These are phyloP conservation scores for Sugiyamaella mastotermitis DNA, from an alignment of 805 yeast genomes.

Conservation along the genomic window DNA sequence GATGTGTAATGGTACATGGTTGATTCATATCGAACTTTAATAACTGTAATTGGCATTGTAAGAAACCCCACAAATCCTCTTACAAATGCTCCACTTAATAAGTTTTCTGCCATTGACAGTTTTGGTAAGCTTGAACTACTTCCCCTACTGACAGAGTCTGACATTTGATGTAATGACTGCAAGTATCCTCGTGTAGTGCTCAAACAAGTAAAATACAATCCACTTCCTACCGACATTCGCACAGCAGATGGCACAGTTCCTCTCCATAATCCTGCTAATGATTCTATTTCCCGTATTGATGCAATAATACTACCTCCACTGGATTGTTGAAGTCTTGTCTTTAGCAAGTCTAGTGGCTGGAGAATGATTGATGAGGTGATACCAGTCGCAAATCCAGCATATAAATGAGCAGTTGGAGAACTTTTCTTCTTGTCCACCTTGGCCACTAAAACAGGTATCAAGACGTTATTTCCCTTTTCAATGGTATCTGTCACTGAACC, in stretches of 20 bases:
- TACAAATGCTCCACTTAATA: constrained; percentile 69
- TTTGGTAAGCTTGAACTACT: constrained; percentile 47
- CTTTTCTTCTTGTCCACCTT: too few species aligned
- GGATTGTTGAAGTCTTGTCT: constrained; percentile 76
- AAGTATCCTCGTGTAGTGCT: constrained; percentile 51
- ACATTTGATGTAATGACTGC: constrained; percentile 26
- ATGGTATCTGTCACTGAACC: too few species aligned
- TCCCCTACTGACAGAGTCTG: neutral
- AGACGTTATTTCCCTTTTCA: too few species aligned
- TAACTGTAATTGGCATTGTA: constrained; percentile 91
- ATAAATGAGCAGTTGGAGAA: constrained; percentile 43
- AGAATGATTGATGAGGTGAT: constrained; percentile 69
- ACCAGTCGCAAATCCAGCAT: constrained; percentile 84
- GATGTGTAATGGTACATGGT: constrained; percentile 65
- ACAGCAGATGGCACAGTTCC: constrained; percentile 90
- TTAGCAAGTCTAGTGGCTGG: constrained; percentile 85
- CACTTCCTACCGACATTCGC: constrained; percentile 87
- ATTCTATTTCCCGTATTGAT: constrained; percentile 19
- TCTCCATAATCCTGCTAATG: constrained; percentile 63
- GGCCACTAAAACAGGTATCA: too few species aligned
- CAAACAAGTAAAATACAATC: constrained; percentile 70
- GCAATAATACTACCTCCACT: constrained; percentile 20
- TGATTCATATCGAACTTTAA: constrained; percentile 87
- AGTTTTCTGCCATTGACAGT: constrained; percentile 61
- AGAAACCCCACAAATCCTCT: constrained; percentile 77